Evolutionary conservation across 495 filamentous ascomycete genomes (phyloP), one percentile per base, ranked within the genome.

Genomic region (Rostrohypoxylon terebratum): DNA sequence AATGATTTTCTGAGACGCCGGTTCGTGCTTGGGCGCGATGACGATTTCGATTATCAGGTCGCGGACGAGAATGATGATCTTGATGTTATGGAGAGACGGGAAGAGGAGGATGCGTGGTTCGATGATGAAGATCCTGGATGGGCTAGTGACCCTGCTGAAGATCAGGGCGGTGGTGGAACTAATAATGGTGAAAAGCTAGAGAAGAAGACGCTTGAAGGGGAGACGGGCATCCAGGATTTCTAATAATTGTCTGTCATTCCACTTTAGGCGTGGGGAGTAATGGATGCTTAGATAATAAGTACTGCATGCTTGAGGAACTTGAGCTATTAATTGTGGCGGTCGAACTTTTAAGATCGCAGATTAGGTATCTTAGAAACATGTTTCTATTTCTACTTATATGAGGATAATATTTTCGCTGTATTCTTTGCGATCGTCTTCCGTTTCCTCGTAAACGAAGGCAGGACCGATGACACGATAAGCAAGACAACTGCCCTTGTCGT

Each of bases 211-310:
- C 73, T 91, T 16, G 80, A 79, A 25, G 91, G 92, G 3, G 89
- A 95, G 80, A 95, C 93, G 18, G 93, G 93, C 0, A 82, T 95
- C 38, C 92, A 95, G 76, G 93, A 96, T 79, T 96, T 90, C 65
- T 96, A n/a, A n/a, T n/a, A n/a, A n/a, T n/a, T n/a, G n/a, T n/a
- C n/a, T n/a, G n/a, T n/a, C n/a, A n/a, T n/a, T n/a, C n/a, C n/a
- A n/a, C n/a, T n/a, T n/a, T n/a, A n/a, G n/a, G n/a, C n/a, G n/a
- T n/a, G n/a, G n/a, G n/a, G n/a, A n/a, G n/a, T n/a, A n/a, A n/a
- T n/a, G n/a, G n/a, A n/a, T n/a, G n/a, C n/a, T n/a, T n/a, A n/a
- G n/a, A n/a, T n/a, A n/a, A n/a, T n/a, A n/a, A n/a, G n/a, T n/a
- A n/a, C n/a, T n/a, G n/a, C n/a, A n/a, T n/a, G n/a, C n/a, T n/a